Evolutionary conservation across 1,284 basidiomycete genomes (phyloP), one percentile per base, ranked within the genome.

Genomic region (Agaricales sp.): DNA sequence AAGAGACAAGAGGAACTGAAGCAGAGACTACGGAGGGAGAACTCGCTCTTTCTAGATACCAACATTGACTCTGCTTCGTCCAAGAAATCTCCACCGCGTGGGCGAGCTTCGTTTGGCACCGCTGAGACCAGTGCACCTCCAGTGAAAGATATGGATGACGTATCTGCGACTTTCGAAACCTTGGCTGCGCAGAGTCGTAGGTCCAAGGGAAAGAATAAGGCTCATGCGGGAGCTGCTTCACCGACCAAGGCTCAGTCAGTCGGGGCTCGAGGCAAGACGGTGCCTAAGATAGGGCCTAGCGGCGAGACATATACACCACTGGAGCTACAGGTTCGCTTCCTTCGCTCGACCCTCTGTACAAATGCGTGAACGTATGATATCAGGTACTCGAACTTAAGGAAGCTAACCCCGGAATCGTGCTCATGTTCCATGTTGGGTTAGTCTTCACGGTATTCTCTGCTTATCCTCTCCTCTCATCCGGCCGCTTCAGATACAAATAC

Each of bases 371-470:
- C n/a, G n/a, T n/a, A n/a, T n/a, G 25, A 13, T 52, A 3, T 47
- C 48, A 83, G 82, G 78, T 86, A 22, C 66, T 82, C 54, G 70
- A 78, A 51, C 68, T 93, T 43, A 92, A 92, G 65, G 70, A 70
- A 47, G 77, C 82, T 25, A 74, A 93, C 61, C 77, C 79, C 1
- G 90, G 82, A 35, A 82, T 85, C 2, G 59, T 97, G 21, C 70
- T 97, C 19, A 79, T 96, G 74, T 75, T 94, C 47, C 89, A 95
- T 63, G 82, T 88, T 18, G 91, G 91, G 3, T 94, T 41, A 20
- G 4, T 16, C 19, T 11, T 4, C 39, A 30, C 6, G 14, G 26
- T 30, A 30, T 6, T 4, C 39, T 18, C 16, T 4, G 19, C 18
- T 41, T 20, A 8, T 41, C 6, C 4, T 30, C 26, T 30, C 19